Evolutionary conservation across 352 stramenopile genomes (phyloP).

Genomic region (Globisporangium ultimum): DNA sequence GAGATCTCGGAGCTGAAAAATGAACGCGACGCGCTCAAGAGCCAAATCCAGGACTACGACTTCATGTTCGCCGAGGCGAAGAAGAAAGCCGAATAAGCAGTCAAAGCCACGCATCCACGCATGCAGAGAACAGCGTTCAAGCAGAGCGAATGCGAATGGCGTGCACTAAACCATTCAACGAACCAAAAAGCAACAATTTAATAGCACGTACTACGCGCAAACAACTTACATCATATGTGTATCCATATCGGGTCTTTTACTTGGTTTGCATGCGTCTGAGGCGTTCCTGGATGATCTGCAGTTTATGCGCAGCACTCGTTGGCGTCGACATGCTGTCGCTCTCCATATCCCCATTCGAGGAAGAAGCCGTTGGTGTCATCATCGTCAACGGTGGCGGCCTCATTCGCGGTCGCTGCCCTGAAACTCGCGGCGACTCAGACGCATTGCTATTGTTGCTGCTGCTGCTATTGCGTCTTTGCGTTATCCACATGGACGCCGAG

Average conservation of each 20-base stretch:
- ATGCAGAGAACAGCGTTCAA: no score
- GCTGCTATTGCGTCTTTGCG: constrained; percentile 1
- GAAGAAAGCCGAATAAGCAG: constrained; percentile 77
- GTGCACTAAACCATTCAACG: not conserved
- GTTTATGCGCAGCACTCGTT: constrained; percentile 20
- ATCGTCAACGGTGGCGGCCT: constrained; percentile 11
- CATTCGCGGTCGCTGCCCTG: constrained; percentile 3
- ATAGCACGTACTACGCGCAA: no score
- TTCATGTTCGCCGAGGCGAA: constrained; percentile 88
- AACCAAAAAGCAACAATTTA: not conserved
- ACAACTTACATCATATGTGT: no score
- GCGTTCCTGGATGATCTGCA: constrained; percentile 65
- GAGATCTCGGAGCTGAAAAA: constrained; percentile 48
- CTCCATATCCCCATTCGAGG: constrained; percentile 12
- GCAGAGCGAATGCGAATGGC: not conserved
- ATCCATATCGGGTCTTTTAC: not conserved
- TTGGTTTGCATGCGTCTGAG: constrained; percentile 40
- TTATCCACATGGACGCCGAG: not conserved
- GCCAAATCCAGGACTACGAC: constrained; percentile 85
- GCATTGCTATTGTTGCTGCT: constrained; percentile 3
- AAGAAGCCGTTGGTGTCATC: not conserved
- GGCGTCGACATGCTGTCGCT: constrained; percentile 22
- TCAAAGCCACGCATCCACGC: no score
- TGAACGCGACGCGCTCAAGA: constrained; percentile 71
- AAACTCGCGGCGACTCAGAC: constrained; percentile 5